Base-by-base conservation (phyloP, 371 early-diverging fungal genomes). In the Mortierella sp. region DNA sequence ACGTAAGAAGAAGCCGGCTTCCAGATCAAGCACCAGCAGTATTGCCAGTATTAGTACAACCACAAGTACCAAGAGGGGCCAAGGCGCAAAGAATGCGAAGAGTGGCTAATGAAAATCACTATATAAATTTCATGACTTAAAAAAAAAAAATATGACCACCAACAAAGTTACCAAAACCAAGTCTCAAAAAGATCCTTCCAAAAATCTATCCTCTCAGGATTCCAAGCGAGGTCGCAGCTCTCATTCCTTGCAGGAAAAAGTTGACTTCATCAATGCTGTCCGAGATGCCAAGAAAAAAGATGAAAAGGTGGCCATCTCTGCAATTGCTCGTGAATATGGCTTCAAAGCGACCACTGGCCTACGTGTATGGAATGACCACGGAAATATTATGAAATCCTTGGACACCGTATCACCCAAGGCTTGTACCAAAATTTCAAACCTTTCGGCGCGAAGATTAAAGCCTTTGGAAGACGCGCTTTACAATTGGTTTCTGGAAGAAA, bases 11-110 rank as follows among this genome's bases (percentile, higher is more conserved):
- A 80, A 80, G 59, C 49, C 55, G 1, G 54, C 45, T 1, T 68
- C 80, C 14, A 80, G 64, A 45, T 72, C 80, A 5, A 75, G 71
- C 20, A 43, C 68, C 12, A 75, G 72, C 57, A 79, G 79, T 16
- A 63, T 70, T 18, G 59, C 75, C 8, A 79, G 71, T 16, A 60
- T 58, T n/a, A 69, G 68, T 32, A 79, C 75, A 30, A 71, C 67
- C 10, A 54, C 67, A 6, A 52, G 70, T 32, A 22, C 28, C 3
- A 73, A 78, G 40, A 55, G 57, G 59, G 49, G 43, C 4, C 35
- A 47, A 59, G 43, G 67, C 40, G 35, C 40, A 59, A 49, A 64
- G 58, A 47, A 35, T 35, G 35, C 35, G 35, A 35, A 35, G 3
- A 35, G 6, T 35, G 35, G n/a, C n/a, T n/a, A n/a, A n/a, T n/a